A percentile compares a stretch with the other conserved stretches of the same genome.
Conservation (phyloP, 2,329 filamentous ascomycete species). For the Colletotrichum lindemuthianum region DNA sequence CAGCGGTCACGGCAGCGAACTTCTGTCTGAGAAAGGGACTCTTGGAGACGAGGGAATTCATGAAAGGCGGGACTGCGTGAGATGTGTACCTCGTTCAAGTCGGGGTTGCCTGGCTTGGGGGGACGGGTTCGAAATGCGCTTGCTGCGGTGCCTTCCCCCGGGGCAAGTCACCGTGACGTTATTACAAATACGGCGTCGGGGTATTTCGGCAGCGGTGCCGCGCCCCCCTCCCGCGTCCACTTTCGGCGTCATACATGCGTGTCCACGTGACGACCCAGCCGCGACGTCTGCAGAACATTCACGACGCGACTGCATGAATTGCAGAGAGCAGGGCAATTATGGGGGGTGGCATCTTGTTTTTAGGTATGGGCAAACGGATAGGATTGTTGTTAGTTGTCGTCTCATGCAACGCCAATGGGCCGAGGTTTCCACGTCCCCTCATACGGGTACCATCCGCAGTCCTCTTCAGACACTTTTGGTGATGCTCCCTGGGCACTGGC, state of each 20-base stretch:
- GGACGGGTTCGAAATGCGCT: background rate
- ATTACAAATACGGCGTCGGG: slow-evolving; percentile 28
- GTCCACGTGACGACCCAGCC: slow-evolving; percentile 18
- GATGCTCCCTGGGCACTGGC: slow-evolving; percentile 18
- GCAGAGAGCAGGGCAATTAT: background rate
- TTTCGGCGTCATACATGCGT: slow-evolving; percentile 6
- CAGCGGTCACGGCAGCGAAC: slow-evolving; percentile 41
- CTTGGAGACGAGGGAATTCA: slow-evolving; percentile 55
- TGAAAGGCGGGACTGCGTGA: slow-evolving; percentile 40
- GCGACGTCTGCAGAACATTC: background rate
- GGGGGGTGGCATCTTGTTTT: background rate
- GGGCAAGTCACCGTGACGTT: slow-evolving; percentile 34
- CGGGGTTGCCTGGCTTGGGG: background rate
- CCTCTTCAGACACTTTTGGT: slow-evolving; percentile 24
- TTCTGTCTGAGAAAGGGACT: slow-evolving; percentile 47
- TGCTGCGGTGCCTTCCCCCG: background rate
- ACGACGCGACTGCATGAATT: background rate
- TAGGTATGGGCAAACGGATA: too few relatives aligned
- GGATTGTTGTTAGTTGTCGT: background rate
- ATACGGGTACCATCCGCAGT: slow-evolving; percentile 57
- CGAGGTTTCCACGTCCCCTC: slow-evolving; percentile 65
- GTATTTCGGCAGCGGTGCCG: background rate
- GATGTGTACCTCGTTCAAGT: too few relatives aligned
- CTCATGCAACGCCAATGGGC: slow-evolving; percentile 65
- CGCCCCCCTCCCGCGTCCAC: background rate